Conservation (phyloP, 2,329 filamentous ascomycete species). For the Myriosclerotinia duriaeana region DNA sequence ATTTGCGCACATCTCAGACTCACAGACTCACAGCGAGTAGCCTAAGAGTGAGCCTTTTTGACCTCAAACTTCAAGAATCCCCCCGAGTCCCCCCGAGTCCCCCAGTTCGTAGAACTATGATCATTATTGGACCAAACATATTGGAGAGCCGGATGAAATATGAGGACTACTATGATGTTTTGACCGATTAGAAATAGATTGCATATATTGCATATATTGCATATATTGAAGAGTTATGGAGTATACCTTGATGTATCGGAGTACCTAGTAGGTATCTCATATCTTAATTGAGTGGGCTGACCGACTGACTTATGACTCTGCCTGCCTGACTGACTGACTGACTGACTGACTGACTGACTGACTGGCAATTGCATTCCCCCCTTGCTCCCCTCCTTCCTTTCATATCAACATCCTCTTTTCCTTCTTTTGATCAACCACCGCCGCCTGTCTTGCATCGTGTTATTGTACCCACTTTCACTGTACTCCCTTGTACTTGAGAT, state of each 20-base stretch:
- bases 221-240: background rate
- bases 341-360: too few species aligned
- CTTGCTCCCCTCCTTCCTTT: background rate
- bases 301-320: background rate
- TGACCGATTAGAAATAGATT: background rate
- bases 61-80: background rate
- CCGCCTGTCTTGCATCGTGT: constrained; percentile 4
- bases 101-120: background rate
- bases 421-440: constrained; percentile 5
- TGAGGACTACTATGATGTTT: background rate
- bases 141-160: background rate
- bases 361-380: background rate
- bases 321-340: too few species aligned
- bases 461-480: constrained; percentile 16
- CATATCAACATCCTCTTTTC: background rate
- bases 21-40: constrained; percentile 7
- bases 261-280: background rate
- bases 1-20: constrained; percentile 7
- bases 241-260: background rate
- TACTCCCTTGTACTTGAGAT: constrained; percentile 12
- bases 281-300: constrained; percentile 12
- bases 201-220: background rate
- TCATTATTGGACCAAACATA: background rate
- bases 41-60: background rate
- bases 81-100: too few species aligned